Percentiles rank a stretch among this genome's conserved stretches.
Evolutionary conservation across 2,329 filamentous ascomycete genomes (phyloP).

Genomic region (Sporothrix pallida): DNA sequence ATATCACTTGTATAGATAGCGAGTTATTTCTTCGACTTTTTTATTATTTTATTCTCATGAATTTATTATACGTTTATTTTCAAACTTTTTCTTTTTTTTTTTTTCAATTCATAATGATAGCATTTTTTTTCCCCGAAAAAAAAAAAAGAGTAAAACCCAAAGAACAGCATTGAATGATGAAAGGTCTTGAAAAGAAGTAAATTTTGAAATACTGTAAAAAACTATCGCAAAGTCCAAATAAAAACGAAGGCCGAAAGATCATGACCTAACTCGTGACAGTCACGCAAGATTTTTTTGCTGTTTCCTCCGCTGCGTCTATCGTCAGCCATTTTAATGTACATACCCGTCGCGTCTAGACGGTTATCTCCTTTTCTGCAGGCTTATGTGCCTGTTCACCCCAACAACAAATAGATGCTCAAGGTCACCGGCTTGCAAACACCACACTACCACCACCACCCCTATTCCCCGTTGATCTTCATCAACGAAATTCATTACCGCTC

Average conservation of each 20-base stretch:
- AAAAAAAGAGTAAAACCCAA: too few species aligned
- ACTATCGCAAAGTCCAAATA: background rate
- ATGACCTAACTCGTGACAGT: background rate
- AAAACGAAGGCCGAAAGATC: background rate
- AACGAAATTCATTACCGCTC: conserved; percentile 53
- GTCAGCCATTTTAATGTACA: conserved; percentile 17
- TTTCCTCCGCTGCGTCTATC: conserved; percentile 1
- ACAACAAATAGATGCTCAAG: too few species aligned
- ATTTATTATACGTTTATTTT: background rate
- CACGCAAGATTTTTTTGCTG: background rate
- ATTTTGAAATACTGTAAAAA: background rate
- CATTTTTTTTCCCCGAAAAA: too few species aligned
- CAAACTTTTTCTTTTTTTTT: background rate
- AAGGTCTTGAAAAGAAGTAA: too few species aligned
- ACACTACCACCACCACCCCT: background rate
- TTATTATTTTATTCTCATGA: background rate
- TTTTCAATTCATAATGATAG: too few species aligned
- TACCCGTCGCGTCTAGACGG: background rate
- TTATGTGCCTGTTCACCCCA: background rate
- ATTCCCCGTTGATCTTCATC: background rate
- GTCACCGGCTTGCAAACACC: background rate
- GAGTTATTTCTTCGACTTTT: background rate
- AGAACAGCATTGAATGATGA: too few species aligned
- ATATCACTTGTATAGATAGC: background rate
- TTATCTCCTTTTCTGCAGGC: background rate